Base-by-base conservation (phyloP, 176 grass and related monocot genomes). In the Aegilops longissima region DNA sequence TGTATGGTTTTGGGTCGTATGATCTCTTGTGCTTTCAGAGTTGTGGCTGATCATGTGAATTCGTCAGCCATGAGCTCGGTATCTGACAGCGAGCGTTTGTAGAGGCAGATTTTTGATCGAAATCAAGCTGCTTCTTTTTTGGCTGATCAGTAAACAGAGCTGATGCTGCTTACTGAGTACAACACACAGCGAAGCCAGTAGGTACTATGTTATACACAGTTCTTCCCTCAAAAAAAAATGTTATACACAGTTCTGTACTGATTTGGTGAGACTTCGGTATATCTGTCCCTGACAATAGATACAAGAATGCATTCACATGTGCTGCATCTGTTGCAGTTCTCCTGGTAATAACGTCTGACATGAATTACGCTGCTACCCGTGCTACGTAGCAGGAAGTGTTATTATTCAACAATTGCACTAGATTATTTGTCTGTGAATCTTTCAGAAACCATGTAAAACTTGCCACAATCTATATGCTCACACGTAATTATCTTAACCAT, bases 391-490 rank as follows among this genome's bases (percentile, higher is more conserved):
- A 35, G 25, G 20, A 30, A 6, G 21, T 66, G 21, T 5, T 66
- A 4, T 20, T 66, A 1, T 16, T 8, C 14, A 82, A 63, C 52
- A 83, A 27, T 42, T 66, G 6, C 59, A 44, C 23, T 72, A 2
- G 39, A 87, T 87, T 90, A 90, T 90, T 86, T 79, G 12, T 52
- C 33, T 29, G 36, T 39, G 66, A 82, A 79, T 83, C 12, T 83
- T 27, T 44, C 20, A 56, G 13, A 73, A 39, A 63, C 10, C 51
- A 44, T 70, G 70, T 77, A n/a, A 77, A 78, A 10, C 42, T 77
- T 39, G 23, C 6, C 38, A 42, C 30, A 31, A 31, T 31, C 7
- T 6, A 1, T 63, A 29, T 63, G 40, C 40, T 44, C 40, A 44
- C 40, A 11, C 40, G 40, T 44, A 83, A 38, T 65, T 64, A 8